Percentiles rank a stretch among this genome's conserved stretches.
Conservation (phyloP, 345 rosid species). For the Salix arbutifolia region DNA sequence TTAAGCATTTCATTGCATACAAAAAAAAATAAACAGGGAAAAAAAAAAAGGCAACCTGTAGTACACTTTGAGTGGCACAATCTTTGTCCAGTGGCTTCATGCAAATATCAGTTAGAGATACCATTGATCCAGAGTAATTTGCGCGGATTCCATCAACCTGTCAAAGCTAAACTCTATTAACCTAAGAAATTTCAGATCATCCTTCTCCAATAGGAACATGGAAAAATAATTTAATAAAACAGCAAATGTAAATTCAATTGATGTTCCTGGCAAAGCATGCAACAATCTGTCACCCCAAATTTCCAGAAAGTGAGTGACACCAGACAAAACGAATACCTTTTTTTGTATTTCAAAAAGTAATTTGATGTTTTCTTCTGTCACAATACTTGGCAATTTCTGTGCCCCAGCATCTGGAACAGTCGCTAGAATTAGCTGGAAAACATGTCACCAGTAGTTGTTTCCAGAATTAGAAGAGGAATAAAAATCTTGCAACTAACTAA, state of each 20-base stretch:
- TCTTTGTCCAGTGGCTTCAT: slow-evolving; percentile 92
- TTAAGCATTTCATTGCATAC: neutral
- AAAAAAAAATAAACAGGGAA: neutral
- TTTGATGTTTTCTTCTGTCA: slow-evolving; percentile 81
- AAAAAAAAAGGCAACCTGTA: slow-evolving; percentile 56
- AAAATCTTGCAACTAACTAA: neutral
- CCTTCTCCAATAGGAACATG: neutral
- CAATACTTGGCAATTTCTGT: slow-evolving; percentile 58
- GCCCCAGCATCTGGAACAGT: slow-evolving; percentile 52
- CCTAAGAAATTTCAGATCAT: slow-evolving; percentile 8
- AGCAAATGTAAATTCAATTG: slow-evolving; percentile 1
- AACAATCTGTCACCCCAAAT: slow-evolving; percentile 1
- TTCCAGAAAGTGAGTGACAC: neutral
- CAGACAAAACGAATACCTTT: slow-evolving; percentile 49
- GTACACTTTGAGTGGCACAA: slow-evolving; percentile 90
- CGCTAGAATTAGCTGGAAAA: slow-evolving; percentile 74
- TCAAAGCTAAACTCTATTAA: slow-evolving; percentile 17
- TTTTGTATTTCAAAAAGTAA: slow-evolving; percentile 88
- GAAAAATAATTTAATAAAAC: neutral
- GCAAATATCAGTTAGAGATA: slow-evolving; percentile 88
- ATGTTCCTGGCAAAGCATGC: neutral
- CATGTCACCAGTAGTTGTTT: slow-evolving; percentile 18
- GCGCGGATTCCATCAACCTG: slow-evolving; percentile 84
- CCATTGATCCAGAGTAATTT: slow-evolving; percentile 71
- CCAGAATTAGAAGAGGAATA: neutral